Percentiles rank a stretch among this genome's conserved stretches.
Conservation (phyloP, 148 eudicot genomes). For the Talinum fruticosum region DNA sequence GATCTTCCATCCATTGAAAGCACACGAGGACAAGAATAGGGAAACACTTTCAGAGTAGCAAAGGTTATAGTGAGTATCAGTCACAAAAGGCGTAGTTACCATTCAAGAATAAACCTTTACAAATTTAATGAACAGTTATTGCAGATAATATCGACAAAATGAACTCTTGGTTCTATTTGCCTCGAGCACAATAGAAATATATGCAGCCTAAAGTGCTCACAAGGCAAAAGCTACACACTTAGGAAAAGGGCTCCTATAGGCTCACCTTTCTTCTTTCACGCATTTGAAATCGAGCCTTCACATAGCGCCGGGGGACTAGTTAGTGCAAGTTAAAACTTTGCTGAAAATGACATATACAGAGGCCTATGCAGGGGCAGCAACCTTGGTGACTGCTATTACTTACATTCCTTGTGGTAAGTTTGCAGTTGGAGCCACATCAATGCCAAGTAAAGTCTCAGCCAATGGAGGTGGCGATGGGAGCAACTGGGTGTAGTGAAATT, state of each 20-base stretch:
- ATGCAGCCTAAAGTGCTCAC: slow-evolving; percentile 13
- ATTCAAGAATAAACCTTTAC: slow-evolving; percentile 28
- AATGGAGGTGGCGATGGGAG: slow-evolving; percentile 15
- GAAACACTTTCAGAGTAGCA: slow-evolving; percentile 12
- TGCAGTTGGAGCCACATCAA: slow-evolving; percentile 4
- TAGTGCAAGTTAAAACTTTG: slow-evolving; percentile 22
- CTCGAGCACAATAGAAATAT: neutral
- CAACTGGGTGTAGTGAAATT: slow-evolving; percentile 64
- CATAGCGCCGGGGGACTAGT: too few relatives aligned
- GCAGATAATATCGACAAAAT: slow-evolving; percentile 9
- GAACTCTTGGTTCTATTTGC: slow-evolving; percentile 11
- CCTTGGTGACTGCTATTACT: slow-evolving; percentile 14
- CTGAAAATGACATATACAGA: slow-evolving; percentile 19
- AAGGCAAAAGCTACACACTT: neutral
- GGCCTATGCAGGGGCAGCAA: neutral
- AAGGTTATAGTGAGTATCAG: neutral
- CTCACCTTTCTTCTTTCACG: neutral
- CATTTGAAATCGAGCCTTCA: neutral
- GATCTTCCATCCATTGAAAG: neutral
- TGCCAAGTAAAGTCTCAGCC: neutral
- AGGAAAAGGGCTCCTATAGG: neutral
- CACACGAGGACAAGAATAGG: neutral
- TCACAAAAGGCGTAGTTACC: slow-evolving; percentile 17
- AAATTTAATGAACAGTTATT: slow-evolving; percentile 11
- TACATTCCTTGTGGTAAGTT: slow-evolving; percentile 18